A percentile compares a stretch with the other conserved stretches of the same genome.
Conservation (phyloP, 169 alveolate genomes). For the Ichthyophthirius multifiliis region DNA sequence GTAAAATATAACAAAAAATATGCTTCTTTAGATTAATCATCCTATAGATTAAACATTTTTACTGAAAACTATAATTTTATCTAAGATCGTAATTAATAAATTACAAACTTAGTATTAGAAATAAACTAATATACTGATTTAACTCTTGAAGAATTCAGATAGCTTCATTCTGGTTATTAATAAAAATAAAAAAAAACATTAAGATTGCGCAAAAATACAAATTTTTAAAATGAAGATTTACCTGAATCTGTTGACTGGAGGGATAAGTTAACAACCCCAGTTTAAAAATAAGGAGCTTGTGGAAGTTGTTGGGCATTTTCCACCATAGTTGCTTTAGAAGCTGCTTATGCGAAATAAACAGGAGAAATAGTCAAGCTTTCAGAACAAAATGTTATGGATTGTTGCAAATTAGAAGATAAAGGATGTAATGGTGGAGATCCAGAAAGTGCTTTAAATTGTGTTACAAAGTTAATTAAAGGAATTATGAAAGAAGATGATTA, state of each 20-base stretch:
- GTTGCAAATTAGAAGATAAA: background rate
- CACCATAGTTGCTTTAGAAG: background rate
- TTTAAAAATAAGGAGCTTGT: constrained; percentile 47
- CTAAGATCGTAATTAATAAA: background rate
- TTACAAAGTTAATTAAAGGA: background rate
- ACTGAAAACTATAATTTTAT: background rate
- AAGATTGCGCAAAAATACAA: background rate
- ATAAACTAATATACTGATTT: background rate
- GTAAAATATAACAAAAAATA: background rate
- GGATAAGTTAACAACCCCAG: background rate
- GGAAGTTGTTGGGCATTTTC: constrained; percentile 19
- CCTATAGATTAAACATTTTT: background rate
- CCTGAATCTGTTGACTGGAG: constrained; percentile 26
- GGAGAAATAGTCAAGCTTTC: background rate
- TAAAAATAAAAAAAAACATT: background rate
- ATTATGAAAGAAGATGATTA: background rate
- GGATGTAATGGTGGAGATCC: background rate
- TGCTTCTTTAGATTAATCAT: background rate
- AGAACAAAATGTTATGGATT: background rate
- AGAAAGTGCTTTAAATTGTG: background rate
- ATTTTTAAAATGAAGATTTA: background rate
- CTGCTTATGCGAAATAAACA: background rate
- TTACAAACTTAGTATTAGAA: background rate
- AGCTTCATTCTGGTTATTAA: background rate
- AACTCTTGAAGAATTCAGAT: background rate